Conservation (phyloP, 169 alveolate genomes). For the Eimeria praecox region DNA sequence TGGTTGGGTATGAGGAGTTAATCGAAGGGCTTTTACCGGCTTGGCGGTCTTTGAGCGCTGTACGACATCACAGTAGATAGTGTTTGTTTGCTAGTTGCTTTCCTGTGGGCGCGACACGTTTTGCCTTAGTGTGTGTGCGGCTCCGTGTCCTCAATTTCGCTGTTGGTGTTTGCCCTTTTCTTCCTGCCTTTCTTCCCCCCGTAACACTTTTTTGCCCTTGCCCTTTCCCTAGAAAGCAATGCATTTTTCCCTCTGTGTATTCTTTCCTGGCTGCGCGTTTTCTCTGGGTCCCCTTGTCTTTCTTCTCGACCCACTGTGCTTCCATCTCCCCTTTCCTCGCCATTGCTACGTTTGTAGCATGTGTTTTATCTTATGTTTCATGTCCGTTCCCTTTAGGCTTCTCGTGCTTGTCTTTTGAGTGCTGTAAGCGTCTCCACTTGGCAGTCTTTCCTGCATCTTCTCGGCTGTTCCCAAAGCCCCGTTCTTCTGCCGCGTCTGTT, state of each 20-base stretch:
- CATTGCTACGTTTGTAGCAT: background rate
- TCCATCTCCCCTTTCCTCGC: background rate
- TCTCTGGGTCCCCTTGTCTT: background rate
- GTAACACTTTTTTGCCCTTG: background rate
- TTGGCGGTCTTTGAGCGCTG: conserved; percentile 41
- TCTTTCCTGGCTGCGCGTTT: background rate
- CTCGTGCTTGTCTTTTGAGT: background rate
- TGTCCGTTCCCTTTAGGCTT: background rate
- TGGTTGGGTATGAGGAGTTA: conserved; percentile 62
- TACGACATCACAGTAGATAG: background rate
- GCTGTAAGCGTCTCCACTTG: background rate
- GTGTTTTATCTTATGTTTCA: background rate
- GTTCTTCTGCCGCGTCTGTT: conserved; percentile 43
- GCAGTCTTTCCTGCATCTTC: conserved; percentile 21
- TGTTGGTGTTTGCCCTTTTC: background rate
- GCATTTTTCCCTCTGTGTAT: background rate
- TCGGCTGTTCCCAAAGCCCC: conserved; percentile 22
- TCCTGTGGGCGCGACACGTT: background rate
- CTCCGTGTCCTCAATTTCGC: background rate
- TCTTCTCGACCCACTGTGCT: background rate
- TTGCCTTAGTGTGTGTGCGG: background rate
- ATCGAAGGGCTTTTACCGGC: conserved; percentile 29
- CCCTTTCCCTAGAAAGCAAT: background rate
- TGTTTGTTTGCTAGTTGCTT: background rate
- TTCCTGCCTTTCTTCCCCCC: background rate